A percentile compares a stretch with the other conserved stretches of the same genome.
Evolutionary conservation across 1,284 basidiomycete genomes (phyloP).

Genomic region (Ceratobasidium theobromae): DNA sequence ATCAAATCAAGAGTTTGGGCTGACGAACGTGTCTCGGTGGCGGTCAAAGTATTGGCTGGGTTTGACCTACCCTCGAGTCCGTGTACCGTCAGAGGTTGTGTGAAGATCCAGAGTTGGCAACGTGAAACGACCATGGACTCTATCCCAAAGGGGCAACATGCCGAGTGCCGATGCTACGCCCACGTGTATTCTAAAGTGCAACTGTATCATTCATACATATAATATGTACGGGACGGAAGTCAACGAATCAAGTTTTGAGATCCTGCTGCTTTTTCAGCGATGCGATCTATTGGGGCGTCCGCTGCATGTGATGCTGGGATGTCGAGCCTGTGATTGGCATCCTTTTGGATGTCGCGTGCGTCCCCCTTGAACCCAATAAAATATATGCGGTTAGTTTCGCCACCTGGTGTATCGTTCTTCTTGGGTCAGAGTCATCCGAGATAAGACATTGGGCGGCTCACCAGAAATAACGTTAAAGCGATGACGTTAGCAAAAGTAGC

Average conservation of each 20-base stretch:
- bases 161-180: too few species aligned
- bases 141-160: too few species aligned
- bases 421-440: neutral
- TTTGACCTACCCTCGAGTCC: too few species aligned
- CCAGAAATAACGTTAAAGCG: slow-evolving; percentile 74
- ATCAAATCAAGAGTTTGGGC: neutral
- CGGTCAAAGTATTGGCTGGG: too few species aligned
- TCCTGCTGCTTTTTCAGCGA: slow-evolving; percentile 55
- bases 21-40: neutral
- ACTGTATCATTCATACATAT: too few species aligned
- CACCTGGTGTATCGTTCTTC: slow-evolving; percentile 66
- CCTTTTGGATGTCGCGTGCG: slow-evolving; percentile 55
- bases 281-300: slow-evolving; percentile 63
- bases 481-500: slow-evolving; percentile 74
- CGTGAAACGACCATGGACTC: too few species aligned
- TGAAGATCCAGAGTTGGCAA: too few species aligned
- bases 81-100: too few species aligned
- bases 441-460: slow-evolving; percentile 47
- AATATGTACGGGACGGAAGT: neutral
- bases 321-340: slow-evolving; percentile 62
- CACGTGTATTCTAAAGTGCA: too few species aligned
- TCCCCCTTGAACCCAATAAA: slow-evolving; percentile 83
- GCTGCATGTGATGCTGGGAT: slow-evolving; percentile 69
- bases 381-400: slow-evolving; percentile 64
- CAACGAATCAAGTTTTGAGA: slow-evolving; percentile 36